Evolutionary conservation across 169 alveolate species (phyloP).

Genomic region (Plasmodium blacklocki): DNA sequence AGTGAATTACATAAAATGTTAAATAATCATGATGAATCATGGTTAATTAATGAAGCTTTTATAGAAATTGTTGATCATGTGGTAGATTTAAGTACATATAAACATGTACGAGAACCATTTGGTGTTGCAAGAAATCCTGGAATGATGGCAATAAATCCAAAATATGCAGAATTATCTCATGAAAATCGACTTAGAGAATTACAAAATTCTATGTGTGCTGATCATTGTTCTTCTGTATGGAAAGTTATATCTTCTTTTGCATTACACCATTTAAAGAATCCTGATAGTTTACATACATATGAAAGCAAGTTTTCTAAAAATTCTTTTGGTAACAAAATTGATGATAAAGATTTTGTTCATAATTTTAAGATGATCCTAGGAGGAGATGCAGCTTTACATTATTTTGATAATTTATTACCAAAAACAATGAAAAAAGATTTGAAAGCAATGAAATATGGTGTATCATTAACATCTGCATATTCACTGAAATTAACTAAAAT

Average conservation of each 20-base stretch:
- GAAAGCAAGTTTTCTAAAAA: slow-evolving; percentile 80
- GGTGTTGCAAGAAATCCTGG: slow-evolving; percentile 78
- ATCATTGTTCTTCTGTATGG: slow-evolving; percentile 87
- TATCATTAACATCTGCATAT: slow-evolving; percentile 83
- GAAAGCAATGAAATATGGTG: slow-evolving; percentile 85
- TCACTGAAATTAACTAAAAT: slow-evolving; percentile 81
- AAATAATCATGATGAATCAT: slow-evolving; percentile 60
- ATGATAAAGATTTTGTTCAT: slow-evolving; percentile 82
- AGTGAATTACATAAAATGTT: slow-evolving; percentile 81
- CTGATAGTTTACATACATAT: slow-evolving; percentile 83
- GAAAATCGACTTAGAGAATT: slow-evolving; percentile 83
- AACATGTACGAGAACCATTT: slow-evolving; percentile 54
- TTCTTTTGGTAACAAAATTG: slow-evolving; percentile 79
- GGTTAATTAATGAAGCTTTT: slow-evolving; percentile 75
- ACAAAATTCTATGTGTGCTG: slow-evolving; percentile 86
- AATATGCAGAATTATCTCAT: slow-evolving; percentile 77
- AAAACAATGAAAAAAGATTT: slow-evolving; percentile 84
- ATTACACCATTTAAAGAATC: slow-evolving; percentile 83
- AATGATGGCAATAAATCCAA: slow-evolving; percentile 79
- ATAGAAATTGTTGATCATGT: slow-evolving; percentile 67
- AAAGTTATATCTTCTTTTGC: slow-evolving; percentile 82
- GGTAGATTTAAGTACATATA: slow-evolving; percentile 30
- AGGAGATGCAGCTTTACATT: slow-evolving; percentile 84
- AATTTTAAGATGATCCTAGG: slow-evolving; percentile 82
- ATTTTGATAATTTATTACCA: slow-evolving; percentile 83